Base-by-base conservation (phyloP, 1,139 yeast genomes). In the Candida pseudoviswanathii region DNA sequence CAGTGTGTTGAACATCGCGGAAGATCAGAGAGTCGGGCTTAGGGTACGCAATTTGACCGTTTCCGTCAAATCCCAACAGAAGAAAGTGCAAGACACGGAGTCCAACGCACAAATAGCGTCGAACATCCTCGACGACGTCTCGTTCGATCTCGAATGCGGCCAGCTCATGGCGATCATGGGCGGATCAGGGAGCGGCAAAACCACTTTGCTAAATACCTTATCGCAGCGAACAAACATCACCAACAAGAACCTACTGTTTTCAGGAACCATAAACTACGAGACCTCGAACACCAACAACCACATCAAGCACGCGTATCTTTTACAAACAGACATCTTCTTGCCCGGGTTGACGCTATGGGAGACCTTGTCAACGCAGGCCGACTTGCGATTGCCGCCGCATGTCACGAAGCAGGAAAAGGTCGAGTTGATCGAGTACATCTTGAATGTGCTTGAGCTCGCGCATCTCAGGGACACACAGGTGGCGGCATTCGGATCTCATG, bases 151-250 rank as follows among this genome's bases (percentile, higher is more conserved):
- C 8, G 77, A 80, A 0, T 58, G 73, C 1, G 84, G 81, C 37
- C 72, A 77, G 44, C 67, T 80, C 55, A 76, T 86, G 68, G 94
- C 94, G 4, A 85, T 88, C 29, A 79, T 87, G 71, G 96, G 96
- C 2, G 92, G 95, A 0, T 85, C 95, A 0, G 96, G 96, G 0
- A 82, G 91, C 5, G 96, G 96, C 4, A 90, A 90, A 61, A 90
- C 96, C 0, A 88, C 96, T 0, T 64, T 90, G 39, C 70, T 90
- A 32, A 89, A 90, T 58, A 81, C 84, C 0, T 66, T 90, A 51
- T 89, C 96, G 0, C 79, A 83, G 44, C 66, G 92, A 51, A 76
- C 84, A 3, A 74, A 72, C 45, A 62, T 65, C 2, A 59, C 55
- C 41, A 69, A 72, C 50, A 67, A 65, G 42, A 64, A 60, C 27